A percentile compares a stretch with the other conserved stretches of the same genome.
phyloP scores from a whole-genome alignment of 352 stramenopile species.

The Phytophthora cajani region DNA sequence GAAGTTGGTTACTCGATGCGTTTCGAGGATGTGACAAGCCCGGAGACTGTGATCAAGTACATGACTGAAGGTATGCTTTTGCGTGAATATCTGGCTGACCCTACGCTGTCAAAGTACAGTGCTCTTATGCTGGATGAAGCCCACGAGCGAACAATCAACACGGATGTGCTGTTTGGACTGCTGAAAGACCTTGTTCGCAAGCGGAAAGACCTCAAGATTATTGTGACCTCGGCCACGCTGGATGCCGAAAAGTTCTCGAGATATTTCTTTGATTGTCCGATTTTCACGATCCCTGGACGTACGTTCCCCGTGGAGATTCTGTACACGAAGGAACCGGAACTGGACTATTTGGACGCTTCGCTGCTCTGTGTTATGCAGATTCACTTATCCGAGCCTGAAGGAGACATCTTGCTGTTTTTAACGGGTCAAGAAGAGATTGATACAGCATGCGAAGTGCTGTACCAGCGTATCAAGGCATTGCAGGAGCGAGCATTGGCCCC shows the following conservation, averaged over 20 bases:
- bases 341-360: constrained; percentile 98
- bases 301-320: constrained; percentile 98
- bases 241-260: constrained; percentile 98
- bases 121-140: constrained; percentile 98
- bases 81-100: constrained; percentile 98
- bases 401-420: constrained; percentile 99
- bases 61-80: constrained; percentile 99
- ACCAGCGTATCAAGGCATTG: constrained; percentile 97
- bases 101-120: constrained; percentile 94
- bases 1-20: constrained; percentile 95
- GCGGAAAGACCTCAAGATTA: constrained; percentile 90
- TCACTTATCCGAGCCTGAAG: constrained; percentile 97
- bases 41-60: constrained; percentile 99
- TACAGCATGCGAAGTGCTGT: constrained; percentile 97
- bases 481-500: constrained; percentile 93
- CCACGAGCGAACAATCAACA: constrained; percentile 98
- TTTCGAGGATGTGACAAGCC: constrained; percentile 86
- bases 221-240: constrained; percentile 95
- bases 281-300: constrained; percentile 98
- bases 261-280: constrained; percentile 98
- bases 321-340: constrained; percentile 98
- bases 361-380: constrained; percentile 99
- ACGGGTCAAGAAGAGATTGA: constrained; percentile 99
- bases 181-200: constrained; percentile 90
- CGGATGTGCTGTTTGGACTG: constrained; percentile 98